Percentiles rank a stretch among this genome's conserved stretches.
These are phyloP conservation scores for Tricholoma hemisulphureum DNA, from an alignment of 768 basidiomycete species.

Conservation along the genomic window DNA sequence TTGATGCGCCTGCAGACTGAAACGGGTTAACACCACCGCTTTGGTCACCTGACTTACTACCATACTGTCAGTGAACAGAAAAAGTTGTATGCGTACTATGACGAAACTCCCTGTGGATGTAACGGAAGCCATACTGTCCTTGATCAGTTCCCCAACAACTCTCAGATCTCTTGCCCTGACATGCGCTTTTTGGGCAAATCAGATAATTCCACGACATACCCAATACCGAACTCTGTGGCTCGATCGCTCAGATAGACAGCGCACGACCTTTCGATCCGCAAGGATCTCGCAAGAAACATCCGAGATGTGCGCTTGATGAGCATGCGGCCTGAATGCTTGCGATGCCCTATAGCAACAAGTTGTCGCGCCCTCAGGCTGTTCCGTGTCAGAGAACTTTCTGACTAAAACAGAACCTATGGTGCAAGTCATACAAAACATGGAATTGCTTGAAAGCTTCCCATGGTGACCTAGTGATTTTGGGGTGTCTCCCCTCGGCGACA, in stretches of 20 bases:
- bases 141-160: neutral
- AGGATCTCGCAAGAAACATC: constrained; percentile 3
- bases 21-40: too few relatives aligned
- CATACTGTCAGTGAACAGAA: too few relatives aligned
- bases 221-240: neutral
- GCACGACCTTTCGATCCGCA: neutral
- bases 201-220: neutral
- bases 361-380: too few relatives aligned
- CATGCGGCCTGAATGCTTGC: neutral
- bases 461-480: neutral
- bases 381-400: neutral
- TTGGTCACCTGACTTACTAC: too few relatives aligned
- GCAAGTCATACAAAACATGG: neutral
- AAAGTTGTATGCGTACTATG: neutral
- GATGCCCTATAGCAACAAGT: neutral
- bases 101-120: neutral
- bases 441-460: neutral
- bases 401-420: neutral
- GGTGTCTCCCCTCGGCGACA: neutral
- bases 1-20: too few relatives aligned
- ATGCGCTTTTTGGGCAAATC: neutral
- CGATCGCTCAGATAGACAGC: neutral
- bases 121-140: neutral
- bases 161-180: neutral
- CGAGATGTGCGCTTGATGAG: neutral